These are phyloP conservation scores for Drosera spatulata DNA, from an alignment of 179 eudicot genomes.

Conservation along the genomic window DNA sequence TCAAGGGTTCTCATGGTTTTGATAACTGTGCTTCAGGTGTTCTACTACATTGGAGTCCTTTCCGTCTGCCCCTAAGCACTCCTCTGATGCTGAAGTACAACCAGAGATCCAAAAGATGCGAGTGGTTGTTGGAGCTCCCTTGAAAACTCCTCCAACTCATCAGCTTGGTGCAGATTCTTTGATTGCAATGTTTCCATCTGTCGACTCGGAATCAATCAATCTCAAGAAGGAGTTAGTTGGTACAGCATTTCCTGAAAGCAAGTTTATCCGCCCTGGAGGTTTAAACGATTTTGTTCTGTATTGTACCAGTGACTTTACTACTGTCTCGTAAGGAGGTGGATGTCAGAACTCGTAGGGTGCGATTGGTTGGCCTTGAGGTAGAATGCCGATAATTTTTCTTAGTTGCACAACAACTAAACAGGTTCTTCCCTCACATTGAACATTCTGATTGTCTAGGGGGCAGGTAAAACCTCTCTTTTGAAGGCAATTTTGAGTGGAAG, in stretches of 20 bases:
- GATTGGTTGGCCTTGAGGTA: conserved; percentile 95
- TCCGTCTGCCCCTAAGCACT: conserved; percentile 51
- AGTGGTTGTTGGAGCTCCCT: conserved; percentile 64
- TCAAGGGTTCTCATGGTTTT: too few relatives aligned
- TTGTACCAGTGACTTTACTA: conserved; percentile 79
- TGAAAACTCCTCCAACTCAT: conserved; percentile 56
- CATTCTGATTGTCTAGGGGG: conserved; percentile 48
- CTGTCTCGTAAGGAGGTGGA: conserved; percentile 70
- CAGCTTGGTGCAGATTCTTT: conserved; percentile 41
- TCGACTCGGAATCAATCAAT: conserved; percentile 52
- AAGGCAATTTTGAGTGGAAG: conserved; percentile 72
- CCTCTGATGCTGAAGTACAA: conserved; percentile 31
- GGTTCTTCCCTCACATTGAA: neutral
- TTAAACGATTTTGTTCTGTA: conserved; percentile 51
- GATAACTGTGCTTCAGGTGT: conserved; percentile 39
- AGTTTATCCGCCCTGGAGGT: conserved; percentile 54
- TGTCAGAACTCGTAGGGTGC: conserved; percentile 89
- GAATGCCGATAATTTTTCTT: conserved; percentile 2
- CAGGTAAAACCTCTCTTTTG: conserved; percentile 88
- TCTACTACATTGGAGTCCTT: conserved; percentile 64
- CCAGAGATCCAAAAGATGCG: conserved; percentile 66
- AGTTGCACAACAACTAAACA: neutral
- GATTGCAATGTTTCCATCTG: conserved; percentile 52
- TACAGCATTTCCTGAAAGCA: conserved; percentile 32
- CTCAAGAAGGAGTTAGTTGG: conserved; percentile 40